Percentiles rank a stretch among this genome's conserved stretches.
Evolutionary conservation across 345 rosid species (phyloP).

Genomic region (Camelina neglecta): DNA sequence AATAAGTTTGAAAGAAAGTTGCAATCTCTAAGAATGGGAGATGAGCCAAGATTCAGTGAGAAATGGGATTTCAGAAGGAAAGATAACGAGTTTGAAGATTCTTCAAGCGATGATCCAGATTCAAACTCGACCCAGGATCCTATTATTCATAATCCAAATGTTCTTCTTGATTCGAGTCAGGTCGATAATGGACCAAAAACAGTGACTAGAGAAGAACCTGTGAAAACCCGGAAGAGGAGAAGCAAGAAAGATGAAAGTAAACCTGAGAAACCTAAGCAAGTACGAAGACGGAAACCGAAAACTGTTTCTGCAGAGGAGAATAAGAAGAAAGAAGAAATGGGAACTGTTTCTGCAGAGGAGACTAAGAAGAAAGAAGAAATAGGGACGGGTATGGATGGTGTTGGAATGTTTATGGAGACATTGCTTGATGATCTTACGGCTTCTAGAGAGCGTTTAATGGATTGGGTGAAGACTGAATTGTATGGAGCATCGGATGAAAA

Average conservation of each 20-base stretch:
- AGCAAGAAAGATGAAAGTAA: conserved; percentile 37
- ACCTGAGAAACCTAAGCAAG: conserved; percentile 36
- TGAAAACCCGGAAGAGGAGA: conserved; percentile 30
- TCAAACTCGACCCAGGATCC: conserved; percentile 21
- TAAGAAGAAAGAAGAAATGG: conserved; percentile 10
- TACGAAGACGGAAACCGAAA: conserved; percentile 29
- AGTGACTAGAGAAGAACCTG: conserved; percentile 22
- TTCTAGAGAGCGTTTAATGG: conserved; percentile 39
- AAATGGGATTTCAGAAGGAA: conserved; percentile 48
- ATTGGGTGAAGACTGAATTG: conserved; percentile 40
- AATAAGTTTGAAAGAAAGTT: not conserved
- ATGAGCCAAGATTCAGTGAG: conserved; percentile 35
- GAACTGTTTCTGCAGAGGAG: conserved; percentile 22
- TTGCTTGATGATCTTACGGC: conserved; percentile 43
- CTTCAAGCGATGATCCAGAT: conserved; percentile 44
- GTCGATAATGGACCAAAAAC: conserved; percentile 3
- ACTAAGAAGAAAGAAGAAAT: conserved; percentile 19
- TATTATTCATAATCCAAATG: conserved; percentile 14
- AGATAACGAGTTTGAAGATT: conserved; percentile 38
- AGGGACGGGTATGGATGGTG: not conserved
- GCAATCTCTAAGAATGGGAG: conserved; percentile 32
- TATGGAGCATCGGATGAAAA: conserved; percentile 23
- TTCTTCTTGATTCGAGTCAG: conserved; percentile 14
- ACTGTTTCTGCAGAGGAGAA: conserved; percentile 21
- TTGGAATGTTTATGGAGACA: conserved; percentile 40